These are phyloP conservation scores for Fusarium sp. DNA, from an alignment of 2,329 filamentous ascomycete species.

Conservation along the genomic window DNA sequence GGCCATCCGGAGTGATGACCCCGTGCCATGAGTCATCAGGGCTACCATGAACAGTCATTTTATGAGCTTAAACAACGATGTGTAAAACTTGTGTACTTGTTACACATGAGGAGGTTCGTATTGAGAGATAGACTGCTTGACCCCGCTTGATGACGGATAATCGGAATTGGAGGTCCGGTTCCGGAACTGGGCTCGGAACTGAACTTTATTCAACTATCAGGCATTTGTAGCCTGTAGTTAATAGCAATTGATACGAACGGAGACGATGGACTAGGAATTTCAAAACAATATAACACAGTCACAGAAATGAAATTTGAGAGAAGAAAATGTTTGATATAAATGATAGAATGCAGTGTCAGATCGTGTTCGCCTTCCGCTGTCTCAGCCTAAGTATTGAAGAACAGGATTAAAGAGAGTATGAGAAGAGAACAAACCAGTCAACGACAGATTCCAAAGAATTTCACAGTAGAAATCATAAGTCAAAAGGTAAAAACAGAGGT, in stretches of 20 bases:
- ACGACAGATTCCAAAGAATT: not conserved
- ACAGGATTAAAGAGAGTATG: not conserved
- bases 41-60: slow-evolving; percentile 29
- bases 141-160: slow-evolving; percentile 1
- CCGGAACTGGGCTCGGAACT: not conserved
- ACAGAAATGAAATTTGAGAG: not conserved
- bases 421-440: not conserved
- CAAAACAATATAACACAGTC: not conserved
- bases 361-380: not conserved
- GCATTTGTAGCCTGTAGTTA: not conserved
- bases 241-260: not conserved
- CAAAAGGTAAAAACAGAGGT: not conserved
- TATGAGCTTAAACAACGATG: not conserved
- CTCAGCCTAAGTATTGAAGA: not conserved
- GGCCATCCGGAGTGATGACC: slow-evolving; percentile 22
- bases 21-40: slow-evolving; percentile 42
- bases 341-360: not conserved
- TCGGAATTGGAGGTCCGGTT: not conserved
- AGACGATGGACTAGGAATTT: accelerated
- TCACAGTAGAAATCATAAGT: not conserved
- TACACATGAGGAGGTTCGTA: not conserved
- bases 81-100: no score
- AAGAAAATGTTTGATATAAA: not conserved
- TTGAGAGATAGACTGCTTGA: not conserved
- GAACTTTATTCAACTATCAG: not conserved